Conservation (phyloP, 2,329 filamentous ascomycete species). For the Elsinoe fawcettii region DNA sequence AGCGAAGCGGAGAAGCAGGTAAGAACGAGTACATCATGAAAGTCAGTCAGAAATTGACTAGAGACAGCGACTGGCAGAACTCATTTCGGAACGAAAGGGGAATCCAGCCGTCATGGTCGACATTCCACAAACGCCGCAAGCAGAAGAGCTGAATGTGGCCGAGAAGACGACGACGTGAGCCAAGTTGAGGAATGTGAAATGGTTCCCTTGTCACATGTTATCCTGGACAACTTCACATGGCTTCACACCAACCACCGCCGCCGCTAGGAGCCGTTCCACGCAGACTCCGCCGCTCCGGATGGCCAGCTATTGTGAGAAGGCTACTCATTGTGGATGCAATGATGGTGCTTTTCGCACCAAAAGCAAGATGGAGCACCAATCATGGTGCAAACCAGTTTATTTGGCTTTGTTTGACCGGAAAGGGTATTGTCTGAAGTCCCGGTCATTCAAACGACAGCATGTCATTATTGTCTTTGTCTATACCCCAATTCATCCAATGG, state of each 20-base stretch:
- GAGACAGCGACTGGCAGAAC: constrained; percentile 31
- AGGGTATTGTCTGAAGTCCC: constrained; percentile 7
- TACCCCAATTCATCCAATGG: neutral
- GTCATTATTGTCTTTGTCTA: constrained; percentile 15
- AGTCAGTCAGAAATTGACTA: neutral
- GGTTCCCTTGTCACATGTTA: neutral
- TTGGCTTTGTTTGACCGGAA: constrained; percentile 12
- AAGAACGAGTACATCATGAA: neutral
- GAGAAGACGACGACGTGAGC: constrained; percentile 8
- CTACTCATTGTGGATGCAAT: neutral
- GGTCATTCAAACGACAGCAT: constrained; percentile 19
- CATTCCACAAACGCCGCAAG: constrained; percentile 36
- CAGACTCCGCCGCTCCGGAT: constrained; percentile 18
- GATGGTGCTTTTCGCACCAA: neutral
- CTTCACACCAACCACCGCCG: neutral
- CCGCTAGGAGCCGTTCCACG: constrained; percentile 21
- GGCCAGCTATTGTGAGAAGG: neutral
- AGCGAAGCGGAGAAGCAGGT: constrained; percentile 5
- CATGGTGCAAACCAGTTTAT: neutral
- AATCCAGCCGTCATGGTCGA: constrained; percentile 41
- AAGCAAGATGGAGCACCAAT: neutral
- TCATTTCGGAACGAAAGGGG: constrained; percentile 31
- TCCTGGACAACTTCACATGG: constrained; percentile 1
- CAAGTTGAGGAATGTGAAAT: constrained; percentile 4
- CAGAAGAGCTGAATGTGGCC: constrained; percentile 36